Base-by-base conservation (phyloP, 148 eudicot species). In the Heliamphora exappendiculata region DNA sequence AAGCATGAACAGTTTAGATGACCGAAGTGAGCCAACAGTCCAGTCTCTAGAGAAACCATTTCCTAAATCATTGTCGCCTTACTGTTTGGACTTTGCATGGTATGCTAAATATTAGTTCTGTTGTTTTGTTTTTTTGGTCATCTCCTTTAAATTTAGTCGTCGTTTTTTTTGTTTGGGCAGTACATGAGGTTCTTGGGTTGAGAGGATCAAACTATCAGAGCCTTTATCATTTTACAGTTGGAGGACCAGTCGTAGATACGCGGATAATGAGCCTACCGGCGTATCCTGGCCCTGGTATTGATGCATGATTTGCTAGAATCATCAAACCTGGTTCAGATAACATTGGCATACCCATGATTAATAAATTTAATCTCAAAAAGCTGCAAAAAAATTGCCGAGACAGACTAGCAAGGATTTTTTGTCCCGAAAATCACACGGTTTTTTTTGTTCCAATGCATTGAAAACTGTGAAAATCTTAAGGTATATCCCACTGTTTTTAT, bases 231-330 rank as follows among this genome's bases (percentile, higher is more conserved):
- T 94, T 92, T 76, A 91, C 97, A 13, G 84, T 90, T 53, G 98
- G 98, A 77, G 90, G 86, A 7, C 91, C 96, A 24, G 98, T 94
- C 62, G 45, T 85, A 9, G 98, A 94, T 84, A 92, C 85, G 63
- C 86, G 98, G 74, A 92, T 94, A 73, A 92, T 90, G 98, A 94
- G 96, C 85, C 79, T 92, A 60, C 98, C 93, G 70, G 96, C 97
- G 37, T 94, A 92, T 87, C 97, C 97, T 9, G 98, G 97, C n/a
- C 97, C 96, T 66, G 81, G 75, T 51, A 34, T 62, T 67, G 93
- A 87, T 82, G 86, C 85, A 50, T 91, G 77, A 84, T 67, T 42
- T 44, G 20, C 8, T 29, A 3, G 22, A 31, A 70, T 26, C n/a
- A n/a, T n/a, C n/a, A n/a, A n/a, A n/a, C n/a, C 8, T 20, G 26